Evolutionary conservation across 345 rosid species (phyloP).

Genomic region (Abelmoschus esculentus): DNA sequence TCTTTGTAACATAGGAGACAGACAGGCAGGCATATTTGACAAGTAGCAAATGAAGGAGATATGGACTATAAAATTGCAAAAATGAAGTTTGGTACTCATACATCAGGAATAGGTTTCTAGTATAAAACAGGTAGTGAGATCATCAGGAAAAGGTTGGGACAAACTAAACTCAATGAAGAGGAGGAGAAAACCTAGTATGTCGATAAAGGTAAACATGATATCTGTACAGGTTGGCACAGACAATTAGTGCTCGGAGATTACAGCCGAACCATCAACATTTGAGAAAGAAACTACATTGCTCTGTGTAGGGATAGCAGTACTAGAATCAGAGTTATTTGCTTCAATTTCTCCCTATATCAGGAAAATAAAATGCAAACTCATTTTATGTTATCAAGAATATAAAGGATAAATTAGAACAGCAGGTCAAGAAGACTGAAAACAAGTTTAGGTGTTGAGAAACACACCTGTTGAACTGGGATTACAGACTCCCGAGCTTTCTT

Average conservation of each 20-base stretch:
- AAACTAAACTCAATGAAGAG: neutral
- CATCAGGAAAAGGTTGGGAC: slow-evolving; percentile 13
- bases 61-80: slow-evolving; percentile 4
- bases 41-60: neutral
- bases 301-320: slow-evolving; percentile 14
- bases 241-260: too few species aligned
- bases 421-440: neutral
- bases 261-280: too few species aligned
- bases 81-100: slow-evolving; percentile 6
- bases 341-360: slow-evolving; percentile 42
- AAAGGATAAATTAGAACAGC: neutral
- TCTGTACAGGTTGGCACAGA: slow-evolving; percentile 29
- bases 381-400: too few species aligned
- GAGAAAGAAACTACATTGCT: too few species aligned
- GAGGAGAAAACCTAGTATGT: slow-evolving; percentile 24
- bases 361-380: neutral
- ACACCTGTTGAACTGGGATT: slow-evolving; percentile 43
- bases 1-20: too few species aligned
- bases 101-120: slow-evolving; percentile 6
- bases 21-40: neutral
- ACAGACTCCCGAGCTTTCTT: slow-evolving; percentile 47
- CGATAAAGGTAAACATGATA: slow-evolving; percentile 28
- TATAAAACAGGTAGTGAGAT: neutral
- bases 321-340: slow-evolving; percentile 37
- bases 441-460: neutral